Conservation (phyloP, 495 filamentous ascomycete species). For the Penicillium turbatum region DNA sequence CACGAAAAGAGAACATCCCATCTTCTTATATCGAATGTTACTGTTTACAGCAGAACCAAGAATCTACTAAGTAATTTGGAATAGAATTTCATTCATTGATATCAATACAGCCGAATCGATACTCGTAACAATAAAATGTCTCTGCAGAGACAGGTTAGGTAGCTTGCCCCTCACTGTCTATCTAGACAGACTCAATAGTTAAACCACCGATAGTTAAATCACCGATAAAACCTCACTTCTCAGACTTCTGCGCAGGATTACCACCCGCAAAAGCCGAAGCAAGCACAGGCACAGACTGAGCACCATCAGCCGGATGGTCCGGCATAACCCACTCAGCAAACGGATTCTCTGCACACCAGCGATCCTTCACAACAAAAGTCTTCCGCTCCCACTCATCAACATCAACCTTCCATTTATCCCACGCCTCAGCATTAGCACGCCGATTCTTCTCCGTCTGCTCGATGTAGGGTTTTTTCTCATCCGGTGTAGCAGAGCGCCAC, state of each 20-base stretch:
- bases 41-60: too few species aligned
- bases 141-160: neutral
- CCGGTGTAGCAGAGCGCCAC: constrained; percentile 75
- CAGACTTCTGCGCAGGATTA: neutral
- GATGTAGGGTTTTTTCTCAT: constrained; percentile 68
- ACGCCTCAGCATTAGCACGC: constrained; percentile 51
- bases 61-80: neutral
- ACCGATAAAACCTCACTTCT: neutral
- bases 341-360: constrained; percentile 61
- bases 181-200: too few species aligned
- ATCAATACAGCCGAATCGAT: constrained; percentile 4
- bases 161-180: neutral
- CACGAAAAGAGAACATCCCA: neutral
- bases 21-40: too few species aligned
- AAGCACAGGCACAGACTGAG: constrained; percentile 1
- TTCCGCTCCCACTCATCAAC: constrained; percentile 67
- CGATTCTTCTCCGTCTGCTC: constrained; percentile 67
- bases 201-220: too few species aligned
- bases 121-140: constrained; percentile 1
- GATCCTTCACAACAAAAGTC: constrained; percentile 53
- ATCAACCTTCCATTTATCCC: constrained; percentile 53
- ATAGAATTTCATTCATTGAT: neutral
- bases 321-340: constrained; percentile 31
- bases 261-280: neutral
- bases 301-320: neutral